Evolutionary conservation across 345 rosid species (phyloP).

Genomic region (Eucalyptus victrix): DNA sequence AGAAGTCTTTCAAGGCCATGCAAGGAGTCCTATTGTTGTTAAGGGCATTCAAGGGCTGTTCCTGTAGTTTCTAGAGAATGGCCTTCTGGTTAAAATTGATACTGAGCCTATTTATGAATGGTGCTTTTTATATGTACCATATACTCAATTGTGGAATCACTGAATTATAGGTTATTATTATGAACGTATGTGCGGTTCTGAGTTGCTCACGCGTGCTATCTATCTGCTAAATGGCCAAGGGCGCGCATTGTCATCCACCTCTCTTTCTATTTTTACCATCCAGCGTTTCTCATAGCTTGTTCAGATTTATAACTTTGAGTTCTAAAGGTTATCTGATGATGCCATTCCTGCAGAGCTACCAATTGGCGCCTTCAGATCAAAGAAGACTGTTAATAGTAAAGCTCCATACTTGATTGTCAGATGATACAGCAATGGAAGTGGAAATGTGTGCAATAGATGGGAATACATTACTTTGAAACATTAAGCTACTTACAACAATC

Average conservation of each 20-base stretch:
- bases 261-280: neutral
- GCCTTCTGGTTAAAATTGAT: neutral
- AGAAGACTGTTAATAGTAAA: too few species aligned
- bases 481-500: neutral
- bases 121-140: neutral
- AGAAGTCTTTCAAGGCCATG: conserved; percentile 39
- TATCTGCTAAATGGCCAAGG: neutral
- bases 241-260: neutral
- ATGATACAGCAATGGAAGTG: too few species aligned
- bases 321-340: neutral
- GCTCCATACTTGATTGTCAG: too few species aligned
- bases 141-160: neutral
- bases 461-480: neutral
- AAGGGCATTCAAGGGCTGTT: neutral
- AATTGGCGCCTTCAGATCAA: neutral
- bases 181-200: neutral
- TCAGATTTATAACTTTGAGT: neutral
- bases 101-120: neutral
- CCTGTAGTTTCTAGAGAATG: neutral
- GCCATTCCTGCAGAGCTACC: neutral
- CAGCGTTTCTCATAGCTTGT: neutral
- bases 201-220: neutral
- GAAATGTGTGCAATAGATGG: too few species aligned
- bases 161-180: neutral
- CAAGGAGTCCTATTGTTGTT: neutral